Percentiles rank a stretch among this genome's conserved stretches.
phyloP scores from a whole-genome alignment of 2,329 filamentous ascomycete species.

The Trichoderma gracile region DNA sequence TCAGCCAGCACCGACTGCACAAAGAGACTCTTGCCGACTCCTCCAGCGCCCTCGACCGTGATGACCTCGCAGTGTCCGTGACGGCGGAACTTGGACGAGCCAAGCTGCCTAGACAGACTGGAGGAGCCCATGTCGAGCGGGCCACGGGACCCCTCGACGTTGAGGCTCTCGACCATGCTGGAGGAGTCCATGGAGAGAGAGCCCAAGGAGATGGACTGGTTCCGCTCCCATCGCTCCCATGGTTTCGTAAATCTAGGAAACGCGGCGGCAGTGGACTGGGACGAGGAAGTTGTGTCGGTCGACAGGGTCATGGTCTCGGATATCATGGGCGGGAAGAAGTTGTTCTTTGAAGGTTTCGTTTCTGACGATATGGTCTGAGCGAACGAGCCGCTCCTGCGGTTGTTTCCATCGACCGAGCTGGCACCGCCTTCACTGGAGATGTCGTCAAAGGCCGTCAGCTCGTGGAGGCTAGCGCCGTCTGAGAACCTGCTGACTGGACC shows the following conservation, averaged over 20 bases:
- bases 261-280: constrained; percentile 42
- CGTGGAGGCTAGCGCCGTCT: constrained; percentile 51
- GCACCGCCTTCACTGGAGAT: constrained; percentile 58
- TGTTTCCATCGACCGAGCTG: constrained; percentile 57
- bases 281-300: constrained; percentile 51
- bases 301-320: constrained; percentile 46
- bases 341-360: constrained; percentile 41
- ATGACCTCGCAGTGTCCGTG: constrained; percentile 65
- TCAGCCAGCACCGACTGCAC: constrained; percentile 64
- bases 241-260: constrained; percentile 44
- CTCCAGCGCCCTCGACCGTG: constrained; percentile 60
- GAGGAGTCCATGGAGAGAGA: constrained; percentile 49
- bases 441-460: constrained; percentile 47
- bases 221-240: constrained; percentile 58
- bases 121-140: constrained; percentile 49
- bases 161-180: constrained; percentile 48
- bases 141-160: constrained; percentile 47
- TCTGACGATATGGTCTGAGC: constrained; percentile 47
- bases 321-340: constrained; percentile 44
- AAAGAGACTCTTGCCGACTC: constrained; percentile 65
- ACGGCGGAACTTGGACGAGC: constrained; percentile 59
- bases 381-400: constrained; percentile 52
- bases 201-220: constrained; percentile 54
- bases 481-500: constrained; percentile 50
- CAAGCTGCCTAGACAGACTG: constrained; percentile 56